These are phyloP conservation scores for Sindora glabra DNA, from an alignment of 306 rosid genomes.

Conservation along the genomic window DNA sequence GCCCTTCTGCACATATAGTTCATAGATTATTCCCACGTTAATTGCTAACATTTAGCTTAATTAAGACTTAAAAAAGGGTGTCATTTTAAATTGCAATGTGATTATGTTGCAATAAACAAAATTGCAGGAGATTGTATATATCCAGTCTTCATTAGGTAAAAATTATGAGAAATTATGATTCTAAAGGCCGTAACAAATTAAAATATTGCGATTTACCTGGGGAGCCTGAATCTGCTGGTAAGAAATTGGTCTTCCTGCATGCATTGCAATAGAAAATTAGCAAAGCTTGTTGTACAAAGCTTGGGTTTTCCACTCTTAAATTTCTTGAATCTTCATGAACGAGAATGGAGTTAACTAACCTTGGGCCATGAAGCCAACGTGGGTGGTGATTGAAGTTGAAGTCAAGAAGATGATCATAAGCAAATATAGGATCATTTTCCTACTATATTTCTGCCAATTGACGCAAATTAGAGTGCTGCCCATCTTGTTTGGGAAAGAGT, in stretches of 20 bases:
- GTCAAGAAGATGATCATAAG: slow-evolving; percentile 48
- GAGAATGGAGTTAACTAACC: slow-evolving; percentile 27
- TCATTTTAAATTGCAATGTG: too few species aligned
- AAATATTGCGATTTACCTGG: slow-evolving; percentile 20
- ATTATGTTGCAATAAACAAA: too few species aligned
- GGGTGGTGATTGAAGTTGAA: slow-evolving; percentile 29
- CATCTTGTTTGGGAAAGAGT: slow-evolving; percentile 34
- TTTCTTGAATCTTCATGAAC: neutral
- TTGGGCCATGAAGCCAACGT: slow-evolving; percentile 40
- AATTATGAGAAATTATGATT: neutral
- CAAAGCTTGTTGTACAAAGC: neutral
- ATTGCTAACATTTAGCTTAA: neutral
- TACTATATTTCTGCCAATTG: slow-evolving; percentile 40
- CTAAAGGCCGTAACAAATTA: neutral
- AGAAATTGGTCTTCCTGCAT: slow-evolving; percentile 58
- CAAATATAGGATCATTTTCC: slow-evolving; percentile 6
- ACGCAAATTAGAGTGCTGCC: slow-evolving; percentile 35
- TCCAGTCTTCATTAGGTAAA: too few species aligned
- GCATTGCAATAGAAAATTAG: neutral
- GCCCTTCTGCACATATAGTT: slow-evolving; percentile 14
- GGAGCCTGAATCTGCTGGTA: slow-evolving; percentile 17
- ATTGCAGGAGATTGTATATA: too few species aligned
- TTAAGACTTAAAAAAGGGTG: neutral
- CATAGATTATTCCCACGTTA: neutral
- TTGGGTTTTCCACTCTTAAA: too few species aligned